phyloP scores from a whole-genome alignment of 176 grass and related monocot genomes.

The Bromus sterilis region DNA sequence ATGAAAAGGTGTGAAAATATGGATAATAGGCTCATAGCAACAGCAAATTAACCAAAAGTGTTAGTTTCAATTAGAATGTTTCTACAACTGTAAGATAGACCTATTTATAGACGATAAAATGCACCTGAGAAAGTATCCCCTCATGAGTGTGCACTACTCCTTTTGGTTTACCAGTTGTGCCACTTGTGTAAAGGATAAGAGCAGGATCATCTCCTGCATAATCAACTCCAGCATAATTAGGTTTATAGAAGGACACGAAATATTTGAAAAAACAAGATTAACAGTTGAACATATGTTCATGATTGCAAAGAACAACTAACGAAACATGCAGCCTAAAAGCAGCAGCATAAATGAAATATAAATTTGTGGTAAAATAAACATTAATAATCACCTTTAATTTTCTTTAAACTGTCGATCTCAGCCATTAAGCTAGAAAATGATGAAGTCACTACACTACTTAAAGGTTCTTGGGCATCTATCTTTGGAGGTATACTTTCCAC shows the following conservation, averaged over 20 bases:
- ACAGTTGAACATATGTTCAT: background rate
- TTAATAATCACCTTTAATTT: constrained; percentile 31
- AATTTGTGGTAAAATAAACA: background rate
- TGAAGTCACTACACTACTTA: constrained; percentile 21
- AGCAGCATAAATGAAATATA: constrained; percentile 11
- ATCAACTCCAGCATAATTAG: constrained; percentile 2
- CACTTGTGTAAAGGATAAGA: constrained; percentile 97
- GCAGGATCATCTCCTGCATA: constrained; percentile 81
- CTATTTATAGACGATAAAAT: constrained; percentile 13
- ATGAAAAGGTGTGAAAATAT: background rate
- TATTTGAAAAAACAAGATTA: background rate
- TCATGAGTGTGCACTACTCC: constrained; percentile 87
- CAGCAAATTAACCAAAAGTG: background rate
- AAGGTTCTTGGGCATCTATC: constrained; percentile 35
- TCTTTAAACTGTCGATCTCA: constrained; percentile 44
- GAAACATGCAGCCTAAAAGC: background rate
- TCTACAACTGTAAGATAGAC: background rate
- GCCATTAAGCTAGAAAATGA: constrained; percentile 48
- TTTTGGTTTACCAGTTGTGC: constrained; percentile 97
- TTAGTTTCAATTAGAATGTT: background rate
- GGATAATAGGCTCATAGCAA: background rate
- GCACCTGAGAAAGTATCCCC: constrained; percentile 78
- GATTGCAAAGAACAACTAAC: background rate
- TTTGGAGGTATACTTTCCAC: constrained; percentile 43
- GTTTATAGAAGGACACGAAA: background rate